Evolutionary conservation across 768 basidiomycete species (phyloP), one percentile per base, ranked within the genome.

Genomic region (Tricholoma saponaceum): DNA sequence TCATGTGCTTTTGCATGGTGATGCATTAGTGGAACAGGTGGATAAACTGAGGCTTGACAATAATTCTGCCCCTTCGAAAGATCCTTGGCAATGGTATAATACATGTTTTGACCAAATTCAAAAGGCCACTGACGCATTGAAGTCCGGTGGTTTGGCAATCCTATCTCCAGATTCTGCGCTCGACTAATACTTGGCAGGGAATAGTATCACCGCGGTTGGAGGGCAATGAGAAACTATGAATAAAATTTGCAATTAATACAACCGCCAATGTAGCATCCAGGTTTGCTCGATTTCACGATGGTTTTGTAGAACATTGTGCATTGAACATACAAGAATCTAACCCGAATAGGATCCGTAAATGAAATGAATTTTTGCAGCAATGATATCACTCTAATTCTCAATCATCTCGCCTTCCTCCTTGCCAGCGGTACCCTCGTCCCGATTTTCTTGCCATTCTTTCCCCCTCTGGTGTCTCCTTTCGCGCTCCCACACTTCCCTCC

Each of bases 21-120:
- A 58, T 16, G 60, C 62, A 37, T 54, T 77, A 47, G 72, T 70
- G 46, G 67, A 70, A 44, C 66, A 69, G 57, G 52, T 77, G 53
- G 64, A 67, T 33, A 57, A 54, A n/a, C 67, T 70, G 30, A 63
- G 54, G 25, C 47, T 64, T 41, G 52, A 64, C 50, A 46, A 56
- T 16, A 32, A 57, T 2, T 23, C 44, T 26, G 52, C 32, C 12
- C 20, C 70, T 52, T 67, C 63, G 54, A 74, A 69, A 55, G 76
- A 79, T 26, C 67, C 73, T 16, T 70, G 69, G 55, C 83, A 77
- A 64, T 89, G 89, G 87, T 87, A 87, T 64, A 75, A 78, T 49
- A 76, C 78, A 10, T 90, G 87, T 66, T 82, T 89, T 62, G 73
- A 76, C 51, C 86, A 90, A 65, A 78, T 89, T 63, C 68, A 74